Conservation (phyloP, 192 early-diverging fungal genomes). For the Entomortierella parvispora region DNA sequence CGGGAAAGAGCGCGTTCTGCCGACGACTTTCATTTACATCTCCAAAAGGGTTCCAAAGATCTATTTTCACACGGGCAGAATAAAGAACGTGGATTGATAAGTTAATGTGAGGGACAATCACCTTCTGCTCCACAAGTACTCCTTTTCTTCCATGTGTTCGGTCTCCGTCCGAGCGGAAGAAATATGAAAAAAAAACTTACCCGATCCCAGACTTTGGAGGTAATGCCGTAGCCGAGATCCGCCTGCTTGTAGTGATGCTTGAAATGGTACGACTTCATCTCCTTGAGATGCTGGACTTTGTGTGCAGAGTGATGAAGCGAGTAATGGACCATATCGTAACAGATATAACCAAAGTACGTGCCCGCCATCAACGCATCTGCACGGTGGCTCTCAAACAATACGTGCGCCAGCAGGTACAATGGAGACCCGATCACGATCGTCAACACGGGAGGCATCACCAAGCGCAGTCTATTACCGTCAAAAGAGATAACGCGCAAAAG, state of each 20-base stretch:
- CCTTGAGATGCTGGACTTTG: constrained; percentile 70
- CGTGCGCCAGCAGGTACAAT: constrained; percentile 59
- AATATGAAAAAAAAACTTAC: constrained; percentile 42
- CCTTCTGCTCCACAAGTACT: no score
- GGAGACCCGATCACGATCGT: constrained; percentile 71
- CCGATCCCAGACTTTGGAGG: constrained; percentile 89
- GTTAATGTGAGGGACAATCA: neutral
- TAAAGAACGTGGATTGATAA: neutral
- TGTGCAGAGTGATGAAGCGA: constrained; percentile 91
- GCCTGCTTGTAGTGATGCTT: constrained; percentile 94
- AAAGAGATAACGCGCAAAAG: no score
- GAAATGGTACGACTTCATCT: constrained; percentile 94
- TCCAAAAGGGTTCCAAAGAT: constrained; percentile 46
- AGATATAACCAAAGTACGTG: constrained; percentile 81
- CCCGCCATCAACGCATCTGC: constrained; percentile 79
- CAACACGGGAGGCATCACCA: constrained; percentile 95
- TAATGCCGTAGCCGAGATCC: constrained; percentile 88
- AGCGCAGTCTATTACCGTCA: constrained; percentile 67
- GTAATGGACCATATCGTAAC: constrained; percentile 92
- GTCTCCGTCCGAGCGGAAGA: neutral
- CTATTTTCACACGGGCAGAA: constrained; percentile 2
- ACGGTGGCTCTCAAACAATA: constrained; percentile 67
- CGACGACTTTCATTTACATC: no score
- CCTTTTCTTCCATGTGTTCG: no score
- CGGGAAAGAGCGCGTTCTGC: no score